Percentiles rank a stretch among this genome's conserved stretches.
phyloP scores from a whole-genome alignment of 1,284 basidiomycete genomes.

The Xerocomus nothofagi region DNA sequence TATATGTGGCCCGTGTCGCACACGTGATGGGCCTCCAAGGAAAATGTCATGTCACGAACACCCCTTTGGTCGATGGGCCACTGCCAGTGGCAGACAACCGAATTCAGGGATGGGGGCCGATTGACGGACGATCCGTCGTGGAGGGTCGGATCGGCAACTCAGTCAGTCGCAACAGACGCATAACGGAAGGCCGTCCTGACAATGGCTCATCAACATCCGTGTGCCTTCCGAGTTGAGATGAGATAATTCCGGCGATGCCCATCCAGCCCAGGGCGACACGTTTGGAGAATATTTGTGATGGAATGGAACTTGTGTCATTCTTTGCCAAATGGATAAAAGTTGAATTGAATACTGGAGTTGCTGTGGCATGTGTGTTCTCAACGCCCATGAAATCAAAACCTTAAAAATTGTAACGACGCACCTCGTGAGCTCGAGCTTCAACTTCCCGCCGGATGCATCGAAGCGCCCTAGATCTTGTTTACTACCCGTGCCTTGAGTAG shows the following conservation, averaged over 20 bases:
- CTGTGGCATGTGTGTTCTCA: too few relatives aligned
- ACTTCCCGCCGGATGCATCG: neutral
- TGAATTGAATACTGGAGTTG: too few relatives aligned
- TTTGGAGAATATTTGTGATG: neutral
- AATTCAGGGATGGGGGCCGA: neutral
- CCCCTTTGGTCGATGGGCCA: neutral
- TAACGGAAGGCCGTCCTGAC: neutral
- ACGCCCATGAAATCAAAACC: neutral
- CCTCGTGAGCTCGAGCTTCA: neutral
- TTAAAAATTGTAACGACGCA: neutral
- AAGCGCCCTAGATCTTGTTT: constrained; percentile 4
- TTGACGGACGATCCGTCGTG: neutral
- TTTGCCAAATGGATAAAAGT: neutral
- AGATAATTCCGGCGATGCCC: neutral
- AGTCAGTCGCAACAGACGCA: neutral
- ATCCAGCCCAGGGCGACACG: neutral
- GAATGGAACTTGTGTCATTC: neutral
- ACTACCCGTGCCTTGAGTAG: neutral
- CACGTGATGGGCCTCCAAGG: constrained; percentile 23
- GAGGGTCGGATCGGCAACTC: neutral
- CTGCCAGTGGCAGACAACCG: too few relatives aligned
- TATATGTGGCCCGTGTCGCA: constrained; percentile 7
- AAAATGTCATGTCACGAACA: neutral
- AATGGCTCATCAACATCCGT: neutral
- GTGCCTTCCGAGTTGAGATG: neutral